A percentile compares a stretch with the other conserved stretches of the same genome.
Evolutionary conservation across 768 basidiomycete genomes (phyloP).

Genomic region (Saitozyma sp.): DNA sequence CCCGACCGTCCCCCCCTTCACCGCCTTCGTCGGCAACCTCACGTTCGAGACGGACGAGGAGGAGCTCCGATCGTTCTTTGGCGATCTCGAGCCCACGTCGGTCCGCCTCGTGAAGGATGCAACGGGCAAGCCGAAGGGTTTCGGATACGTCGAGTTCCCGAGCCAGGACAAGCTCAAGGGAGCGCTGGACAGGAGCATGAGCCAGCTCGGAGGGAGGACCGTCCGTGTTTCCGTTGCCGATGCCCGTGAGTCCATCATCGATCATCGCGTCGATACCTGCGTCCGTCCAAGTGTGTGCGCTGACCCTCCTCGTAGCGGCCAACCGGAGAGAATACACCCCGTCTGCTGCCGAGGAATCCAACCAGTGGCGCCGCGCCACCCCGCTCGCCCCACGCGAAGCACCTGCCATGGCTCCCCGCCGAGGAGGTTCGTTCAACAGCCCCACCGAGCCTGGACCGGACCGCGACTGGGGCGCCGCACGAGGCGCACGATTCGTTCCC

Average conservation of each 20-base stretch:
- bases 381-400: constrained; percentile 62
- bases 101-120: constrained; percentile 86
- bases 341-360: constrained; percentile 79
- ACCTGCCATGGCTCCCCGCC: constrained; percentile 55
- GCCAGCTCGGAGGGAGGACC: constrained; percentile 72
- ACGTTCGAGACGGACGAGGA: constrained; percentile 85
- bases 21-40: constrained; percentile 94
- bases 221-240: constrained; percentile 94
- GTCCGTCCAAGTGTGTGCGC: constrained; percentile 50
- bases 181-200: constrained; percentile 70
- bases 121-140: constrained; percentile 94
- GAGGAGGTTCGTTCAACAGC: constrained; percentile 41
- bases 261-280: constrained; percentile 18
- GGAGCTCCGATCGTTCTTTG: constrained; percentile 82
- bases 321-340: constrained; percentile 53
- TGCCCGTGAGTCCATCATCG: constrained; percentile 68
- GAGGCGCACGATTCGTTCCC: constrained; percentile 53
- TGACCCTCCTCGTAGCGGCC: constrained; percentile 32
- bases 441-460: constrained; percentile 37
- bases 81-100: constrained; percentile 64
- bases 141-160: constrained; percentile 96
- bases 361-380: constrained; percentile 81
- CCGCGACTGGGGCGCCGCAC: constrained; percentile 52
- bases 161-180: constrained; percentile 81
- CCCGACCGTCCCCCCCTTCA: constrained; percentile 91